Evolutionary conservation across 768 basidiomycete genomes (phyloP).

Genomic region (Boletus subcaerulescens): DNA sequence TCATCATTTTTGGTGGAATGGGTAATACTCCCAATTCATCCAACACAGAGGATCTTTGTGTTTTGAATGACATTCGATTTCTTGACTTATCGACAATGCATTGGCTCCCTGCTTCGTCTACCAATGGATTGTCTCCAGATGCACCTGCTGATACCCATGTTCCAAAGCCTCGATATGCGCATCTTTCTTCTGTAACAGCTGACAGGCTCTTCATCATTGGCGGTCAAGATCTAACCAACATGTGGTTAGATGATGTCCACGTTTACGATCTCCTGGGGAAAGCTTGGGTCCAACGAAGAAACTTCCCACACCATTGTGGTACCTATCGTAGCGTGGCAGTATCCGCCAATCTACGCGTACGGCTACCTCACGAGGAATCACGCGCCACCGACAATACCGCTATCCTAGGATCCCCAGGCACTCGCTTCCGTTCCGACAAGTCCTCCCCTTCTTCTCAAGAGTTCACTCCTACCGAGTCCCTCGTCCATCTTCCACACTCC

Average conservation of each 20-base stretch:
- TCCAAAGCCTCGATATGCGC: conserved; percentile 91
- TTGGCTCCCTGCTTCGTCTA: conserved; percentile 59
- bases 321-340: conserved; percentile 94
- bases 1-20: conserved; percentile 97
- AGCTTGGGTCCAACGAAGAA: conserved; percentile 76
- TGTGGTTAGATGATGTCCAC: conserved; percentile 91
- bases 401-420: conserved; percentile 52
- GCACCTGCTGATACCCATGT: conserved; percentile 46
- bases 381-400: conserved; percentile 40
- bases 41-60: conserved; percentile 78
- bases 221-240: conserved; percentile 91
- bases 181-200: conserved; percentile 83
- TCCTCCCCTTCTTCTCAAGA: conserved; percentile 41
- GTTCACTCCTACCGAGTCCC: conserved; percentile 54
- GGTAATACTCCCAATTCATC: conserved; percentile 69
- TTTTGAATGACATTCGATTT: conserved; percentile 90
- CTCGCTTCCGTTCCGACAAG: conserved; percentile 54
- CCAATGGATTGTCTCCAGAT: conserved; percentile 31
- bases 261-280: conserved; percentile 76
- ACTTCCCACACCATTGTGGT: conserved; percentile 91
- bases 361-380: conserved; percentile 62
- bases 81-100: conserved; percentile 69
- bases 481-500: conserved; percentile 77
- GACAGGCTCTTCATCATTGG: conserved; percentile 89
- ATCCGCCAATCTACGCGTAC: conserved; percentile 63